Evolutionary conservation across 345 rosid species (phyloP).

Genomic region (thale cress (Arabidopsis thaliana)): TAIR10.1 NC_003076.8:15679001-15679500

Average conservation of each 20-base stretch:
- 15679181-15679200: background rate
- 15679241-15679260: constrained; percentile 54
- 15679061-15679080: too few species aligned
- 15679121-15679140: background rate
- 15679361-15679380: constrained; percentile 23
- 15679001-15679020: background rate
- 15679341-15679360: constrained; percentile 41
- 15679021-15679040: too few species aligned
- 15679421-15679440: constrained; percentile 41
- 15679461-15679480: constrained; percentile 53
- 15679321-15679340: constrained; percentile 47
- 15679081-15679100: too few species aligned
- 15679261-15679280: constrained; percentile 42
- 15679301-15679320: constrained; percentile 46
- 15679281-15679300: constrained; percentile 42
- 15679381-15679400: constrained; percentile 41
- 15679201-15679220: constrained; percentile 42
- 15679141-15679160: too few species aligned
- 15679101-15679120: background rate
- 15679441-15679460: constrained; percentile 42
- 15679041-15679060: too few species aligned
- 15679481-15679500: constrained; percentile 45
- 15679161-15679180: background rate
- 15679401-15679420: constrained; percentile 50
- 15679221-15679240: constrained; percentile 31